Base-by-base conservation (phyloP, 441 rosid genomes). In the Cnidoscolus chayamansa region DNA sequence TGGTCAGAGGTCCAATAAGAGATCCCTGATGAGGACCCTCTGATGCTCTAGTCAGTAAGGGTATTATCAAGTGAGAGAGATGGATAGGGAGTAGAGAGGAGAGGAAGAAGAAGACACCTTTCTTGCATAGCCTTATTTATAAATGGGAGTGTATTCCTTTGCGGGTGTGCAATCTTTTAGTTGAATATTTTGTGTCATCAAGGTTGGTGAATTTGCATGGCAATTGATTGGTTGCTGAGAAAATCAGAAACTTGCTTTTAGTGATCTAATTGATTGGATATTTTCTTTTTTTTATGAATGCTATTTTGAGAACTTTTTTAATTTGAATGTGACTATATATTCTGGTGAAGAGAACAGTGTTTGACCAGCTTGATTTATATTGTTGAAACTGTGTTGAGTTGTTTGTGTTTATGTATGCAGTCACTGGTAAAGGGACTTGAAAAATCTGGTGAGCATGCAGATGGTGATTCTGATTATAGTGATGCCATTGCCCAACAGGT, bases 401-500 rank as follows among this genome's bases (percentile, higher is more conserved):
- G 4, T 49, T 48, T 47, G 4, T 59, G 3, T 59, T 49, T 59
- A 6, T 51, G 8, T 37, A 11, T 15, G 55, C 47, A 88, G 98
- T 64, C 82, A 60, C 54, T 90, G 80, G 81, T 88, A 16, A 86
- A 77, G 76, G 82, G 90, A 67, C 57, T 81, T 53, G 92, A 84
- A 79, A 86, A 82, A 73, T 71, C 94, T 6, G 89, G 87, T 68
- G 90, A 68, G 16, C 80, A 82, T 65, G 62, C 76, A 0, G 88
- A 86, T 78, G 88, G 85, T 10, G 90, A 87, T 64, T 66, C 86
- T 72, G 92, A 87, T 71, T 55, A 77, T 30, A 66, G 84, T 50
- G 93, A 88, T 70, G 94, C 84, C 59, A 67, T 90, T 68, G 71
- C 84, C 5, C 82, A 81, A 64, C 86, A 91, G 90, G 97, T 91